Evolutionary conservation across 2,329 filamentous ascomycete species (phyloP).

Genomic region (Fusarium citri): DNA sequence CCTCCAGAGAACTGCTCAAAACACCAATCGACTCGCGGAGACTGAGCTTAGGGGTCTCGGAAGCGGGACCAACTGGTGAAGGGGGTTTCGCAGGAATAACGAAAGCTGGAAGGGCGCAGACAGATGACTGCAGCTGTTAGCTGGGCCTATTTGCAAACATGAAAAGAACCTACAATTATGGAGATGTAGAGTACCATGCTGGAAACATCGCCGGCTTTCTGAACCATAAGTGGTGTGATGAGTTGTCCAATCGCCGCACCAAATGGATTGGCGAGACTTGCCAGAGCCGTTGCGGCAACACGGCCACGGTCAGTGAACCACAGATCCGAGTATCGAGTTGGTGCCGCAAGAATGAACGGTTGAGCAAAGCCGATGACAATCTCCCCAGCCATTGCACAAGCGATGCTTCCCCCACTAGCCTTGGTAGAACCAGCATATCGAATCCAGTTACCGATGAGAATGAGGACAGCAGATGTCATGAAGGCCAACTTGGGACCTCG

Average conservation of each 20-base stretch:
- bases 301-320: slow-evolving; percentile 92
- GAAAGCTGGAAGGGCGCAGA: slow-evolving; percentile 77
- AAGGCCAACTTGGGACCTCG: slow-evolving; percentile 83
- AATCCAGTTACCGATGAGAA: slow-evolving; percentile 90
- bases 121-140: slow-evolving; percentile 50
- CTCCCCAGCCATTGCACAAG: slow-evolving; percentile 88
- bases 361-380: slow-evolving; percentile 90
- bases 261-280: slow-evolving; percentile 88
- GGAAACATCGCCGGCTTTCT: slow-evolving; percentile 72
- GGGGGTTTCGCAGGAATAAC: slow-evolving; percentile 83
- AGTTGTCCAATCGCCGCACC: slow-evolving; percentile 91
- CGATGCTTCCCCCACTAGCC: slow-evolving; percentile 71
- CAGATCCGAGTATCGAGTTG: slow-evolving; percentile 89
- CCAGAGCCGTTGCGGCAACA: slow-evolving; percentile 87
- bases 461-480: slow-evolving; percentile 75
- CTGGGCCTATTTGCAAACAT: not conserved
- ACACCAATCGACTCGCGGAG: slow-evolving; percentile 64
- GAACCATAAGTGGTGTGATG: slow-evolving; percentile 82
- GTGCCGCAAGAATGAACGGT: slow-evolving; percentile 90
- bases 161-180: slow-evolving; percentile 72
- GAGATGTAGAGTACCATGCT: slow-evolving; percentile 86
- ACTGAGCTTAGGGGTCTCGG: slow-evolving; percentile 66
- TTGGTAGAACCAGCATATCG: slow-evolving; percentile 77
- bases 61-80: slow-evolving; percentile 78
- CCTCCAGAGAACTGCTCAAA: slow-evolving; percentile 70